phyloP scores from a whole-genome alignment of 2,329 filamentous ascomycete species.

The Alternaria hordeiaustralica region DNA sequence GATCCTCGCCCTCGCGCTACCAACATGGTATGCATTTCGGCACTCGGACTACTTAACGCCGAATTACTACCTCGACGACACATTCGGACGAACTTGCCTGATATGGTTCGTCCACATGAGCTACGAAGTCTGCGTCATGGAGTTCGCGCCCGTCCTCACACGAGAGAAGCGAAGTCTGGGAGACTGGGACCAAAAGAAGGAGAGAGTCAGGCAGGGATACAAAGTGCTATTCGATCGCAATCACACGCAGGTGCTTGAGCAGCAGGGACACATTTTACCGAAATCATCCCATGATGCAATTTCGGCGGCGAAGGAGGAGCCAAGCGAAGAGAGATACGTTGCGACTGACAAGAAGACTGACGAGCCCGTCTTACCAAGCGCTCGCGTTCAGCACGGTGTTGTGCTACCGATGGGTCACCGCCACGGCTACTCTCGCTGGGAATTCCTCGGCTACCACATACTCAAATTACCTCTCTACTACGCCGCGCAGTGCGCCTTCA shows the following conservation, averaged over 20 bases:
- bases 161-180: not conserved
- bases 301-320: not conserved
- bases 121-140: constrained; percentile 15
- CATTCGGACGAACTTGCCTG: constrained; percentile 22
- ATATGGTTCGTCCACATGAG: constrained; percentile 29
- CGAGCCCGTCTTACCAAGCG: not conserved
- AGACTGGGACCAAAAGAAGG: constrained; percentile 6
- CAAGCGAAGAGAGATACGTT: not conserved
- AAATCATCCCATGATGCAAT: not conserved
- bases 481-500: not conserved
- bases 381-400: not conserved
- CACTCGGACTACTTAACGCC: constrained; percentile 8
- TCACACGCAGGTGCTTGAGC: not conserved
- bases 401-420: not conserved
- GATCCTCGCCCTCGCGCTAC: constrained; percentile 15
- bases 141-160: constrained; percentile 5
- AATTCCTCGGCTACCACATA: constrained; percentile 4
- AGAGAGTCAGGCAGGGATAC: constrained; percentile 7
- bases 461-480: not conserved
- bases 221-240: constrained; percentile 19
- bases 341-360: constrained; percentile 8
- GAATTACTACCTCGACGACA: constrained; percentile 13
- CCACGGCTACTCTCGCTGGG: constrained; percentile 5
- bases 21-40: constrained; percentile 18
- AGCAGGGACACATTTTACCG: not conserved